Conservation (phyloP, 1,284 basidiomycete genomes). For the Coriolopsis trogii region DNA sequence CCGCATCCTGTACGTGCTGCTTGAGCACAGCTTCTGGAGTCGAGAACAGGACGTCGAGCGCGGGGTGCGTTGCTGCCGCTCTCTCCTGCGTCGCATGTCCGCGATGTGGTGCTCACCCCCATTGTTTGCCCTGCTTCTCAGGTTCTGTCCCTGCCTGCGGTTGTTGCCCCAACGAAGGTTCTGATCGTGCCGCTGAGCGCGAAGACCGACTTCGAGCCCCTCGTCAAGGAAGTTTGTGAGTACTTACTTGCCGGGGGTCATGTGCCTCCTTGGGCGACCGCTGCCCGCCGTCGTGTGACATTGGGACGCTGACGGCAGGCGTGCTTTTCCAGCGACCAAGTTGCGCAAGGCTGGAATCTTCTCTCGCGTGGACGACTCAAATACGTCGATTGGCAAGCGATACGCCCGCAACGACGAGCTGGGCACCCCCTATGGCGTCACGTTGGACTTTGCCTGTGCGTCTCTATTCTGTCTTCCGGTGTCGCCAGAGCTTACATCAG, state of each 20-base stretch:
- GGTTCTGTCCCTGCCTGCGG: slow-evolving; percentile 88
- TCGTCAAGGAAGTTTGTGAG: slow-evolving; percentile 91
- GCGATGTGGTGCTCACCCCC: slow-evolving; percentile 22
- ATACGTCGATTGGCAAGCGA: slow-evolving; percentile 93
- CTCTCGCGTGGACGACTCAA: slow-evolving; percentile 94
- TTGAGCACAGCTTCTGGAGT: slow-evolving; percentile 97
- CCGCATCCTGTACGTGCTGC: slow-evolving; percentile 91
- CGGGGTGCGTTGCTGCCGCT: slow-evolving; percentile 59
- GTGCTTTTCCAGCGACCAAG: slow-evolving; percentile 65
- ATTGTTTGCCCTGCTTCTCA: slow-evolving; percentile 34
- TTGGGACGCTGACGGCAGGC: slow-evolving; percentile 5
- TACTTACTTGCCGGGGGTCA: slow-evolving; percentile 32
- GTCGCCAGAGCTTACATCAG: slow-evolving; percentile 11
- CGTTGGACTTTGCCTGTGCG: slow-evolving; percentile 96
- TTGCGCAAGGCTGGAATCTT: slow-evolving; percentile 89
- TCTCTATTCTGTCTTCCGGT: no score
- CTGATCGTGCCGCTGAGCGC: slow-evolving; percentile 95
- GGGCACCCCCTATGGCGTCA: slow-evolving; percentile 95
- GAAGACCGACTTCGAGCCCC: slow-evolving; percentile 83
- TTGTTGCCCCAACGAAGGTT: slow-evolving; percentile 96
- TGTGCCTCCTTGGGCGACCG: slow-evolving; percentile 10
- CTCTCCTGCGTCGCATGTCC: slow-evolving; percentile 25
- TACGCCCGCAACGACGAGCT: slow-evolving; percentile 99
- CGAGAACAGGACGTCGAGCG: slow-evolving; percentile 91
- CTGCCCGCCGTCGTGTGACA: slow-evolving; percentile 6